Evolutionary conservation across 371 early-diverging fungal genomes (phyloP), one percentile per base, ranked within the genome.

Genomic region (Smittium culicis): DNA sequence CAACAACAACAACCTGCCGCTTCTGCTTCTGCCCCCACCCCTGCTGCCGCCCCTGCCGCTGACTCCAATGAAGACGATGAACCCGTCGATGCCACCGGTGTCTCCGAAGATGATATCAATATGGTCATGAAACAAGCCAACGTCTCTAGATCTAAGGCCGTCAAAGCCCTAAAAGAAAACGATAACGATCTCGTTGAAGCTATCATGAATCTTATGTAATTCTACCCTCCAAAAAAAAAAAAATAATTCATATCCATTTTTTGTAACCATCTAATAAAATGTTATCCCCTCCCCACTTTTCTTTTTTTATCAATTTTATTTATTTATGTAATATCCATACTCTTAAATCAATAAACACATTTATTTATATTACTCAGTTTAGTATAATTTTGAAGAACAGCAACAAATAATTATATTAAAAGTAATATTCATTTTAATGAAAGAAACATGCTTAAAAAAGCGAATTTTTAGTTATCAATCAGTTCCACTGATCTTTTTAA

Each of bases 171-270:
- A 69, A 87, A 86, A 82, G 79, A 82, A 73, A 88, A 90, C 85
- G 79, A 85, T 76, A 88, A 84, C 78, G 98, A 97, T 79, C 87
- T 97, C 71, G 92, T 97, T 74, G 92, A 93, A 77, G 93, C 96
- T 74, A 96, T 96, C 82, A 96, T 97, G 93, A 87, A 74, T 66
- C 69, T 79, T 27, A 79, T 78, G 67, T 57, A 57, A 57, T 45
- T 45, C 5, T 45, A 45, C 45, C 45, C 20, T 45, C n/a, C n/a
- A n/a, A n/a, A n/a, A n/a, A n/a, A n/a, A n/a, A n/a, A n/a, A n/a
- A n/a, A n/a, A n/a, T n/a, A n/a, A n/a, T n/a, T n/a, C n/a, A n/a
- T n/a, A n/a, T n/a, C n/a, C n/a, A n/a, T n/a, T n/a, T n/a, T n/a
- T n/a, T n/a, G n/a, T n/a, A n/a, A n/a, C n/a, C n/a, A n/a, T n/a